A percentile compares a stretch with the other conserved stretches of the same genome.
Evolutionary conservation across 1,139 yeast genomes (phyloP).

Genomic region (Kurtzmaniella quercitrusa): DNA sequence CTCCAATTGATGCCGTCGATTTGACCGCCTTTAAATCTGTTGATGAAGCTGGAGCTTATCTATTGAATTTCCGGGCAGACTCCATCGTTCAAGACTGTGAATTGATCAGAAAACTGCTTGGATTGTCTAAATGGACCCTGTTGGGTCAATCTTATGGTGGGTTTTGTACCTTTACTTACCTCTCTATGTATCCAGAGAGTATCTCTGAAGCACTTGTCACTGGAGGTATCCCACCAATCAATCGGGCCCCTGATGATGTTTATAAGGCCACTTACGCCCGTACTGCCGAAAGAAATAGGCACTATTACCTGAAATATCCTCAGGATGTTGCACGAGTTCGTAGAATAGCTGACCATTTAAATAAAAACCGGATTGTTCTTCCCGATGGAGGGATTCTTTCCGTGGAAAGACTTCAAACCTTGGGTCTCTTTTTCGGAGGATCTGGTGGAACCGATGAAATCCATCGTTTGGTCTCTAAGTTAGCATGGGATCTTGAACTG

Average conservation of each 20-base stretch:
- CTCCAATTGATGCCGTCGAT: constrained; percentile 33
- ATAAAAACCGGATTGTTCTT: constrained; percentile 21
- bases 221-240: constrained; percentile 57
- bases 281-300: constrained; percentile 44
- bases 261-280: constrained; percentile 44
- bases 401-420: constrained; percentile 48
- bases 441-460: constrained; percentile 46
- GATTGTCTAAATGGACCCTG: constrained; percentile 41
- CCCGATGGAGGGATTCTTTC: constrained; percentile 51
- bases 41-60: constrained; percentile 20
- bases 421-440: constrained; percentile 49
- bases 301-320: constrained; percentile 47
- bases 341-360: constrained; percentile 32
- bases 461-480: constrained; percentile 38
- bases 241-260: constrained; percentile 41
- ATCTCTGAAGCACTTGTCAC: constrained; percentile 42
- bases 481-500: constrained; percentile 32
- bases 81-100: constrained; percentile 50
- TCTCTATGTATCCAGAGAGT: constrained; percentile 40
- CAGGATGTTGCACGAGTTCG: constrained; percentile 37
- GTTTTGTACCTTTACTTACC: constrained; percentile 46
- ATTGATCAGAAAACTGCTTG: constrained; percentile 35
- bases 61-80: constrained; percentile 48
- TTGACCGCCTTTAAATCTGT: constrained; percentile 10
- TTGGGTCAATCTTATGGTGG: constrained; percentile 61